Evolutionary conservation across 352 stramenopile genomes (phyloP), one percentile per base, ranked within the genome.

Genomic region (Pythium aphanidermatum): DNA sequence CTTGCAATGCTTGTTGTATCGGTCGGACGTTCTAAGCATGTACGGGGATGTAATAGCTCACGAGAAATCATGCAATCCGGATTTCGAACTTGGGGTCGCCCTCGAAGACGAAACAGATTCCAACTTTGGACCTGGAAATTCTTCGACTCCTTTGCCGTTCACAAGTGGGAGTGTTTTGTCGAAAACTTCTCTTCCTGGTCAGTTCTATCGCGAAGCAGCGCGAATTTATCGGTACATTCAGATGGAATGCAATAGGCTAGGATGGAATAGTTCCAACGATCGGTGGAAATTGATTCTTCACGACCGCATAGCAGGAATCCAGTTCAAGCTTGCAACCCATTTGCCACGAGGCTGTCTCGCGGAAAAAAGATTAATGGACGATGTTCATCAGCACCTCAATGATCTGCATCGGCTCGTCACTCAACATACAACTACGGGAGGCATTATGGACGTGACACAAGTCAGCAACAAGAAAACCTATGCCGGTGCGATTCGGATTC

Each of bases 281-380:
- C 23, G 33, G 2, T 56, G 40, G 20, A 14, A 40, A 6, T n/a
- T 13, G 2, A 42, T 31, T 3, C 38, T 80, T 12, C 42, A 65
- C 29, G 55, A 72, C 17, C 57, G 63, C 16, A 19, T 83, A 11
- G 69, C 65, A 2, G 63, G 55, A 27, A 58, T 60, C 2, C 51
- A 83, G 33, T 87, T 87, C 42, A 85, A 83, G 31, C 34, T 87
- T 6, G 65, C 75, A 12, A 82, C 63, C 0, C 65, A 82, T 12
- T 34, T 87, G 2, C 69, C 73, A 5, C 59, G 60, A 33, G 68
- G 73, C 0, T 77, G 65, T 35, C 49, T 82, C 5, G 60, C 58
- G 11, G 70, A 82, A 36, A 82, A 71, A 14, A 50, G 68, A 4
- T 46, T 87, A 14, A 59, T 87, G 0, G 64, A 83, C 28, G 60